Percentiles rank a stretch among this genome's conserved stretches.
These are phyloP conservation scores for Bipolaris victoriae DNA, from an alignment of 2,329 filamentous ascomycete species.

Conservation along the genomic window DNA sequence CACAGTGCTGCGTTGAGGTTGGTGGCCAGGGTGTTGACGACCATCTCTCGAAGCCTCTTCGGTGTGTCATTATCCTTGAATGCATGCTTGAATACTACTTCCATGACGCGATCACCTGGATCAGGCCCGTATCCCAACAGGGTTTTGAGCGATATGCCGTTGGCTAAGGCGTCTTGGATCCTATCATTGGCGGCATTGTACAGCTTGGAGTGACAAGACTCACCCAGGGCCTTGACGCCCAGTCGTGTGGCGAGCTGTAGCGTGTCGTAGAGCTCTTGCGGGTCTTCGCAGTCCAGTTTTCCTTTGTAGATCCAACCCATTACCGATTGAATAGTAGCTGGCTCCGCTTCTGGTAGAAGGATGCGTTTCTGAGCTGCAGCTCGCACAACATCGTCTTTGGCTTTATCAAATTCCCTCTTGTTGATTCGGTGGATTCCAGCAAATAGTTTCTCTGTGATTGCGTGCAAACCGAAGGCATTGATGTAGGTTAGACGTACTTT, in stretches of 20 bases:
- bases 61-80: background rate
- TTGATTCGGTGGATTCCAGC: background rate
- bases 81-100: background rate
- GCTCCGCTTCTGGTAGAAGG: background rate
- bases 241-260: background rate
- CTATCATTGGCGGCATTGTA: background rate
- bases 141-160: background rate
- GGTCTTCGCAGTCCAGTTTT: background rate
- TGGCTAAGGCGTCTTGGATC: background rate
- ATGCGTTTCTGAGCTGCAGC: background rate
- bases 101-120: background rate
- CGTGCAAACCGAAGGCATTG: background rate
- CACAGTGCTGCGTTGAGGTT: background rate
- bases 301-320: background rate
- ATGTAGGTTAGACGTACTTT: background rate
- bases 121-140: background rate
- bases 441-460: background rate
- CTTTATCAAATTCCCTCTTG: conserved; percentile 1
- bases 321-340: background rate
- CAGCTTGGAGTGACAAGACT: background rate
- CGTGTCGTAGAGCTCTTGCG: background rate
- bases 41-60: background rate
- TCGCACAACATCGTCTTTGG: background rate
- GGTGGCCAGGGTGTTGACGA: background rate
- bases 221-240: background rate